Evolutionary conservation across 305 asterid genomes (phyloP), one percentile per base, ranked within the genome.

Genomic region (Fraxinus floribunda): DNA sequence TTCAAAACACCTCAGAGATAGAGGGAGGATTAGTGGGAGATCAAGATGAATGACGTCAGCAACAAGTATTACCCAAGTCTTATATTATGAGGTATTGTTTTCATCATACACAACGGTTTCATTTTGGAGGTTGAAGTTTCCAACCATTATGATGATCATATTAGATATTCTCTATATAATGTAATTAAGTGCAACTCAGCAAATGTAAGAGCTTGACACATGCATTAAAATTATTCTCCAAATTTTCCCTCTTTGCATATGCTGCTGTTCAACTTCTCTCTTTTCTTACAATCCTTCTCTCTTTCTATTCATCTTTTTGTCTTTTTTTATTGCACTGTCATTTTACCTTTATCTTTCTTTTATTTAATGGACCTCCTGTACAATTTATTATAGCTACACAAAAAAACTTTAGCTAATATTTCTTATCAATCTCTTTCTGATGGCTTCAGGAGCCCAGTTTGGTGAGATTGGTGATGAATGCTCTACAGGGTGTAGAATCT

Each of bases 381-480:
- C 57, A 55, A 15, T n/a, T 26, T 22, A 75, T 68, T 74, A 30
- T 74, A 32, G 39, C 20, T 3, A 16, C 11, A 26, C 36, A 24
- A 5, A 13, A 62, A 20, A 0, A 13, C 20, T 52, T 32, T 71
- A 39, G 18, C 24, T 24, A 66, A 66, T 66, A 24, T 30, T 71
- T 78, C 71, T 83, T 80, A 4, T 84, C 55, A 62, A 79, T 70
- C 52, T 70, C 81, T 79, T 76, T 15, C 35, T 44, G 26, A 79
- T 84, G 77, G 74, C 85, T 90, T 34, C 88, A 93, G 99, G 99
- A 97, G 90, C 88, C 95, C 79, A 91, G 97, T 88, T 89, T 97
- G 92, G 98, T 94, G 89, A 90, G 96, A 83, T 86, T 97, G 91
- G 92, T 92, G 78, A 89, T 94, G 97, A 92, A 91, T 90, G 98